Evolutionary conservation across 1,284 basidiomycete genomes (phyloP), one percentile per base, ranked within the genome.

Genomic region (Microbotryum intermedium): DNA sequence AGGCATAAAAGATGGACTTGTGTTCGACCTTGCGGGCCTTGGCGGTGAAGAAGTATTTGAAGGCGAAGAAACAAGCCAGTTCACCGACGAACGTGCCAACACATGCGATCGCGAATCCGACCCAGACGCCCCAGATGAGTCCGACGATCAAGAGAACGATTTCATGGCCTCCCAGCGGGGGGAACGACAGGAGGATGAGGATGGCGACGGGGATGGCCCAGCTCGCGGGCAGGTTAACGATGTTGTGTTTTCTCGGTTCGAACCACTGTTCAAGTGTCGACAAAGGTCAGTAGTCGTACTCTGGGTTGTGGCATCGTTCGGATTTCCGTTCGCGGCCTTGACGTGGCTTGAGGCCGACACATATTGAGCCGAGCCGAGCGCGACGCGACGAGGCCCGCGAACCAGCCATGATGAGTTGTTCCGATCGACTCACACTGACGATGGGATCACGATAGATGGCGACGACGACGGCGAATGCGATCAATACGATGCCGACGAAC

Each of bases 171-270:
- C 74, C 74, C 1, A 77, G 63, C 0, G 76, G 76, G 0, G 76
- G 76, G 67, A 77, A 76, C 11, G 72, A 73, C 46, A 77, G 66
- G 45, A 76, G 71, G 59, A 76, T 70, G 39, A 77, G 69, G 29
- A 74, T 68, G 7, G 65, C 70, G 29, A 73, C 71, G 4, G 75
- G 74, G 16, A 74, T 70, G 25, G 70, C 42, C 66, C 72, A 76
- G 7, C 73, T 73, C 13, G 59, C 70, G n/a, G 58, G 53, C 10
- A 55, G 45, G 26, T 65, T 28, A 49, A 62, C 34, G 21, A 67
- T 67, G 30, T 26, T 29, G 0, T 57, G 51, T 34, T 61, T 61
- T 50, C 61, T 62, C 18, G 65, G 65, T 39, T 65, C 65, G n/a
- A 64, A 60, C 53, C 55, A 42, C 11, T 25, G 23, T 25, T 34